phyloP scores from a whole-genome alignment of 192 early-diverging fungal genomes.

The Obelidium mucronatum region DNA sequence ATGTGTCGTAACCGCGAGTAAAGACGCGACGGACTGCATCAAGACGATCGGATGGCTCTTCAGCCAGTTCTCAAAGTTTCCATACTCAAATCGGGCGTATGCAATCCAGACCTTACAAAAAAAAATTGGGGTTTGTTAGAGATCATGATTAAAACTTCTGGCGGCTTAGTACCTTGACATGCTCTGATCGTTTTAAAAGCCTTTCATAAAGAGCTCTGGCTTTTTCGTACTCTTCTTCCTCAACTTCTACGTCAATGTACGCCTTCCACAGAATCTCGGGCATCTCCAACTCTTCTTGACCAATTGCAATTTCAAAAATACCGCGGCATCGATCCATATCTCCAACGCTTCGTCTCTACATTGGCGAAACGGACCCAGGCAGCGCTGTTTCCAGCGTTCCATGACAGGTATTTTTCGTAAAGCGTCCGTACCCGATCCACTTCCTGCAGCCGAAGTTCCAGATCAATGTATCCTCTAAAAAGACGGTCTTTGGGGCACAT shows the following conservation, averaged over 20 bases:
- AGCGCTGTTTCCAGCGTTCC: conserved; percentile 83
- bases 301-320: conserved; percentile 91
- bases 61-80: conserved; percentile 66
- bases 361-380: conserved; percentile 99
- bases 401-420: conserved; percentile 92
- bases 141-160: not conserved
- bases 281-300: conserved; percentile 93
- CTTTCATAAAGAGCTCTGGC: conserved; percentile 85
- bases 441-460: conserved; percentile 92
- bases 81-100: conserved; percentile 89
- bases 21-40: conserved; percentile 77
- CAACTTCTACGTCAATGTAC: conserved; percentile 94
- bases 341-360: conserved; percentile 82
- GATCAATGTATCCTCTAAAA: conserved; percentile 96
- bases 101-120: conserved; percentile 79
- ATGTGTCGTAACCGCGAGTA: conserved; percentile 71
- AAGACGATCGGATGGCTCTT: conserved; percentile 44
- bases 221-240: conserved; percentile 79
- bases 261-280: conserved; percentile 99
- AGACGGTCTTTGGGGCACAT: conserved; percentile 89
- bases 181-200: conserved; percentile 84
- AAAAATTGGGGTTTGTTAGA: conserved; percentile 24
- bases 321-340: conserved; percentile 85
- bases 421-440: conserved; percentile 91
- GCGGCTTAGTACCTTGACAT: conserved; percentile 83